Conservation (phyloP, 2,329 filamentous ascomycete species). For the Ophiostoma populinum region DNA sequence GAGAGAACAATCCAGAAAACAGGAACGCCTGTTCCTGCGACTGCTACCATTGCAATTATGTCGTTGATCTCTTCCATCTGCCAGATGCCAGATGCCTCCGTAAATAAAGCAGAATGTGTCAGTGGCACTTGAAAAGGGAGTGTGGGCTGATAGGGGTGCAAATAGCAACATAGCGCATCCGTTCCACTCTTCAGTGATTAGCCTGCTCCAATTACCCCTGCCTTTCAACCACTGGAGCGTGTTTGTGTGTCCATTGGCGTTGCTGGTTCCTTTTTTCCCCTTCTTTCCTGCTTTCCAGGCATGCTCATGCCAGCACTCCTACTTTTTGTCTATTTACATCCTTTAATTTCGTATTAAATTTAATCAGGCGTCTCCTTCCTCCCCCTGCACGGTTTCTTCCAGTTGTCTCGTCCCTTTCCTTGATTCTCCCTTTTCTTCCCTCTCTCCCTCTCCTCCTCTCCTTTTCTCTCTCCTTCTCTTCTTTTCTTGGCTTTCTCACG, state of each 20-base stretch:
- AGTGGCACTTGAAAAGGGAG: not conserved
- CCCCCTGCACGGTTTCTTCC: not conserved
- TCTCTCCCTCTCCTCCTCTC: not conserved
- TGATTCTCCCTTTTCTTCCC: slow-evolving; percentile 5
- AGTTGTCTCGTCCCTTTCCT: slow-evolving; percentile 2
- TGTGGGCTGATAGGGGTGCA: slow-evolving; percentile 3
- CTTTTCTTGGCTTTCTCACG: slow-evolving; percentile 2
- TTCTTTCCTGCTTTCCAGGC: slow-evolving; percentile 5
- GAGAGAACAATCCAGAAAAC: no score
- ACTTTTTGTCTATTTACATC: not conserved
- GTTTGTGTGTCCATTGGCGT: slow-evolving; percentile 4
- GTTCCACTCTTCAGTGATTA: slow-evolving; percentile 5
- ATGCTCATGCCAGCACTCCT: slow-evolving; percentile 4
- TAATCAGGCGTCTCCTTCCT: slow-evolving; percentile 1
- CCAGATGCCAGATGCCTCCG: no score
- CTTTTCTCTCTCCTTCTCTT: slow-evolving; percentile 3
- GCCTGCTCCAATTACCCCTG: slow-evolving; percentile 7
- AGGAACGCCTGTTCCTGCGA: no score
- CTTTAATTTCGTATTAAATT: not conserved
- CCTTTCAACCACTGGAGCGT: slow-evolving; percentile 4
- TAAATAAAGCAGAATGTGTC: no score
- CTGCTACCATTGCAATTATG: no score
- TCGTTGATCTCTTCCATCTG: no score
- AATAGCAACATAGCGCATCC: slow-evolving; percentile 4
- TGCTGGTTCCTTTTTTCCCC: slow-evolving; percentile 1